Conservation (phyloP, 1,284 basidiomycete genomes). For the Melampsora americana region DNA sequence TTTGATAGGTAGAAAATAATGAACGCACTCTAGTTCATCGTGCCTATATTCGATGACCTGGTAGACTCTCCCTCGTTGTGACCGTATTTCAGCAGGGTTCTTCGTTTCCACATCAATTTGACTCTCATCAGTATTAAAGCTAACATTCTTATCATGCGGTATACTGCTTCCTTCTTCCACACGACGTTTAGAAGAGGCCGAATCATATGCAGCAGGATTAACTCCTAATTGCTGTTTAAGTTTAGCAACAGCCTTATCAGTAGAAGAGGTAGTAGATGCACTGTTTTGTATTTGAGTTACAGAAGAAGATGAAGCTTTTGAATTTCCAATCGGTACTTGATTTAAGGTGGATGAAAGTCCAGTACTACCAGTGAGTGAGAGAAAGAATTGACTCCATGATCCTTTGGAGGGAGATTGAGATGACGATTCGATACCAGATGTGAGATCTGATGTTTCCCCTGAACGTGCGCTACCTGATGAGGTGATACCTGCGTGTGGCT, state of each 20-base stretch:
- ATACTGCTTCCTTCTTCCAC: background rate
- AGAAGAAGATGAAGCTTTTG: constrained; percentile 6
- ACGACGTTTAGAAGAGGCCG: background rate
- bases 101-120: background rate
- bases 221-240: constrained; percentile 30
- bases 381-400: constrained; percentile 36
- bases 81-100: background rate
- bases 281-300: constrained; percentile 2
- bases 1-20: background rate
- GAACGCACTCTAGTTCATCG: constrained; percentile 3
- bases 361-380: constrained; percentile 27
- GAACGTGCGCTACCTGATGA: background rate
- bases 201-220: constrained; percentile 6
- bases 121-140: background rate
- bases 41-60: background rate
- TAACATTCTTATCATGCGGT: background rate
- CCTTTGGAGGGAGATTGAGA: constrained; percentile 41
- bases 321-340: background rate
- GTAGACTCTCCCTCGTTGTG: background rate
- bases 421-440: constrained; percentile 3
- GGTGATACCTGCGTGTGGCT: background rate
- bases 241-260: constrained; percentile 32
- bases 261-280: constrained; percentile 13
- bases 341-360: constrained; percentile 11
- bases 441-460: constrained; percentile 9